phyloP scores from a whole-genome alignment of 1,284 basidiomycete genomes.

The Cutaneotrichosporon sp. region DNA sequence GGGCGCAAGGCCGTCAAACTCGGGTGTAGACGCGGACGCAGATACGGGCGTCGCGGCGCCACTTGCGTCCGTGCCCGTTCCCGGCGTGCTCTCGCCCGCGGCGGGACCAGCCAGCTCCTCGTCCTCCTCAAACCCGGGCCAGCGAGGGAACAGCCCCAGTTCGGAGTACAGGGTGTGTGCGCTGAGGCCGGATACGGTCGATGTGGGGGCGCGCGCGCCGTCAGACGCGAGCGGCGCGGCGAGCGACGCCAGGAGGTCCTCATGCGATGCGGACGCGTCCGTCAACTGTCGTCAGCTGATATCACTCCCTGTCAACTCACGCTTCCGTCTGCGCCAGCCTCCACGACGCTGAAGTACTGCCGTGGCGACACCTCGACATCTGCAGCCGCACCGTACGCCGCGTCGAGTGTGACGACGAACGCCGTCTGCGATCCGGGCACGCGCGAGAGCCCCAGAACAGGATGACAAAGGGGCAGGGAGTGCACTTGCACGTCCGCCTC shows the following conservation, averaged over 20 bases:
- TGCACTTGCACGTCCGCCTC: constrained; percentile 13
- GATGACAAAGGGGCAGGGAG: constrained; percentile 32
- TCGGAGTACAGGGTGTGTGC: constrained; percentile 29
- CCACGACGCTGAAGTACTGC: constrained; percentile 5
- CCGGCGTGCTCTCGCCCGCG: not conserved
- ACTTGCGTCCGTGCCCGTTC: constrained; percentile 7
- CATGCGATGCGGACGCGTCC: not conserved
- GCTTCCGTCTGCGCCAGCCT: constrained; percentile 19
- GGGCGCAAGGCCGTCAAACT: constrained; percentile 23
- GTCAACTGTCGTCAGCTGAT: not conserved
- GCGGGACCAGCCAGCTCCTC: constrained; percentile 27
- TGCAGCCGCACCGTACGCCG: constrained; percentile 32
- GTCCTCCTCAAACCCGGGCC: constrained; percentile 46
- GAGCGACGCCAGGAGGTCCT: not conserved
- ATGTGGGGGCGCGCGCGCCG: not conserved
- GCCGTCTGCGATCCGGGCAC: constrained; percentile 19
- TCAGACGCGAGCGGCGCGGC: constrained; percentile 6
- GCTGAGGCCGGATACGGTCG: constrained; percentile 17
- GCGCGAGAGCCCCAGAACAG: constrained; percentile 40
- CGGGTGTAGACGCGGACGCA: constrained; percentile 4
- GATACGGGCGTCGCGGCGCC: not conserved
- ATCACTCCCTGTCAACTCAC: constrained; percentile 1
- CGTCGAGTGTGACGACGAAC: constrained; percentile 41
- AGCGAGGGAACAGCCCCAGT: constrained; percentile 41
- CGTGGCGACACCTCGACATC: constrained; percentile 12